Percentiles rank a stretch among this genome's conserved stretches.
Conservation (phyloP, 2,329 filamentous ascomycete species). For the Aurifilum marmelostoma region DNA sequence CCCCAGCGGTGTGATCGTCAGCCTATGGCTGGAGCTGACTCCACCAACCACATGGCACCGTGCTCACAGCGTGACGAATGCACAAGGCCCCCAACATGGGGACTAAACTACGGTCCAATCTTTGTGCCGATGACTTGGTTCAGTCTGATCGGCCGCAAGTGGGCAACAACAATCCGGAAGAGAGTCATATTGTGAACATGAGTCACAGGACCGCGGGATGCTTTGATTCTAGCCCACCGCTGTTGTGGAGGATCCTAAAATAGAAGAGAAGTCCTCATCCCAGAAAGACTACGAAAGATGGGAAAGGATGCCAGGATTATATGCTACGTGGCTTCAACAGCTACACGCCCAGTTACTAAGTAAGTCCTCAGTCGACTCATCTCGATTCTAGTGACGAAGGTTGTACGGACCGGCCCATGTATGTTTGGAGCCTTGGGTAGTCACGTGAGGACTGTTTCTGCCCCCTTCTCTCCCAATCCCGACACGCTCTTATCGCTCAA, state of each 20-base stretch:
- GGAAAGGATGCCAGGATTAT: too few relatives aligned
- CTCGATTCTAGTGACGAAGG: background rate
- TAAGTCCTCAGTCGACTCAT: background rate
- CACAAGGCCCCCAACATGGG: background rate
- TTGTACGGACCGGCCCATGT: background rate
- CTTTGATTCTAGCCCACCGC: background rate
- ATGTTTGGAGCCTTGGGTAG: background rate
- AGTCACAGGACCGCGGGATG: background rate
- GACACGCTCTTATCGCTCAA: background rate
- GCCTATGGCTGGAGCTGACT: background rate
- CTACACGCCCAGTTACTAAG: too few relatives aligned
- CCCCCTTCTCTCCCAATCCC: too few relatives aligned
- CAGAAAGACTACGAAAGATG: too few relatives aligned
- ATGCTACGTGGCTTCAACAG: too few relatives aligned
- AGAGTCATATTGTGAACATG: background rate
- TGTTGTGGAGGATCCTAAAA: too few relatives aligned
- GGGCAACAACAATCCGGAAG: background rate
- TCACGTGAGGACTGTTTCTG: background rate
- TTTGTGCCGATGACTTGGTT: background rate
- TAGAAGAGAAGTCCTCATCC: too few relatives aligned
- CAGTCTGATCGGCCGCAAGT: background rate
- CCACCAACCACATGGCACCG: background rate
- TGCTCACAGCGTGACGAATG: conserved; percentile 1
- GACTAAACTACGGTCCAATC: background rate
- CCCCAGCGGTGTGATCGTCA: background rate